A percentile compares a stretch with the other conserved stretches of the same genome.
These are phyloP conservation scores for Hanseniaspora meyeri DNA, from an alignment of 805 yeast species.

Conservation along the genomic window DNA sequence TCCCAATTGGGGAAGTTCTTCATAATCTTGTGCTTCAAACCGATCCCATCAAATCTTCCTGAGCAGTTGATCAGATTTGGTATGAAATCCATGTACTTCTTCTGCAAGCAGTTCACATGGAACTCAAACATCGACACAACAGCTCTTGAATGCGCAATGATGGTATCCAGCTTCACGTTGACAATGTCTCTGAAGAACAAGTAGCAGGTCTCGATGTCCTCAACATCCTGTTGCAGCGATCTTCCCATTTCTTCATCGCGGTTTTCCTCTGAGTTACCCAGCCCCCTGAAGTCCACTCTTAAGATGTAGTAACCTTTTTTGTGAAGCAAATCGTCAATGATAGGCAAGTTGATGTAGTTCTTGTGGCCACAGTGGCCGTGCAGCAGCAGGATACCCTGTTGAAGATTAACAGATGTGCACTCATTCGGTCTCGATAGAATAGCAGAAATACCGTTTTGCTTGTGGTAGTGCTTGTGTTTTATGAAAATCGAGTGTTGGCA, in stretches of 20 bases:
- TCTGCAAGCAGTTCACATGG: constrained; percentile 35
- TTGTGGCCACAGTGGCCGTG: constrained; percentile 86
- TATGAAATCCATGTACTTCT: constrained; percentile 25
- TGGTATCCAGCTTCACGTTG: constrained; percentile 33
- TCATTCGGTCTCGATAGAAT: constrained; percentile 27
- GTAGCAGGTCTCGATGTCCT: constrained; percentile 46
- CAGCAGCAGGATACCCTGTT: constrained; percentile 45
- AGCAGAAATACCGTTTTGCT: constrained; percentile 28
- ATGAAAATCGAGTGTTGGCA: constrained; percentile 2
- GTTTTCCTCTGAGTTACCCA: constrained; percentile 59
- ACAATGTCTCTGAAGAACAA: constrained; percentile 23
- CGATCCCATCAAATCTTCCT: constrained; percentile 49
- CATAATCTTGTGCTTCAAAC: constrained; percentile 33
- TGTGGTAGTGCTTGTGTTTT: constrained; percentile 19
- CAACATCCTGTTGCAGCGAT: constrained; percentile 48
- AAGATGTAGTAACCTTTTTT: constrained; percentile 52
- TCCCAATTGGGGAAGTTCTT: constrained; percentile 30
- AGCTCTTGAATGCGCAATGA: constrained; percentile 76
- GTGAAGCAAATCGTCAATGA: constrained; percentile 50
- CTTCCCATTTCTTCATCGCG: constrained; percentile 35
- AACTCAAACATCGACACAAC: constrained; percentile 62
- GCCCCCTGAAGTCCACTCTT: constrained; percentile 74
- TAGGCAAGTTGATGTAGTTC: constrained; percentile 59
- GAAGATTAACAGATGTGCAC: constrained; percentile 24
- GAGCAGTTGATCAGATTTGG: constrained; percentile 63